Evolutionary conservation across 805 yeast species (phyloP).

Genomic region (Lachancea sp.): DNA sequence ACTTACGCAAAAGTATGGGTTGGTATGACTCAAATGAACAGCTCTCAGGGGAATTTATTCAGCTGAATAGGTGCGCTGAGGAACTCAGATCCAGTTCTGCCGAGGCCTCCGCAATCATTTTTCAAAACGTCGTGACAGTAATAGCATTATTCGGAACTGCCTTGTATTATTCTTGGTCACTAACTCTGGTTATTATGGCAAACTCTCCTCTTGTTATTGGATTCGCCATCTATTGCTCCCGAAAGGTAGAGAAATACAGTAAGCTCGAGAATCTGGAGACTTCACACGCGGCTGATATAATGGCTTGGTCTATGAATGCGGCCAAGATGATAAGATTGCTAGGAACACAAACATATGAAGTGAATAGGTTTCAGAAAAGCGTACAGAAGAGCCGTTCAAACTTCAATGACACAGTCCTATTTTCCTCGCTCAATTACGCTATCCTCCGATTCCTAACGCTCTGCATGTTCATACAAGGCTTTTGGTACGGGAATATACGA

Average conservation of each 20-base stretch:
- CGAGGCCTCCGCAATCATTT: conserved; percentile 53
- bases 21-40: conserved; percentile 61
- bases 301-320: conserved; percentile 66
- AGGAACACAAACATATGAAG: conserved; percentile 51
- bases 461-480: conserved; percentile 81
- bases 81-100: conserved; percentile 63
- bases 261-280: conserved; percentile 50
- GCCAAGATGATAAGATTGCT: conserved; percentile 56
- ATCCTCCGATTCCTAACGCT: conserved; percentile 51
- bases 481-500: conserved; percentile 81
- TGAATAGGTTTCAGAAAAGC: conserved; percentile 33
- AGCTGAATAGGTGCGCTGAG: conserved; percentile 65
- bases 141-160: conserved; percentile 56
- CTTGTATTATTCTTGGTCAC: conserved; percentile 74
- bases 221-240: conserved; percentile 46
- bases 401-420: conserved; percentile 41
- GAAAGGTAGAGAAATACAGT: conserved; percentile 44
- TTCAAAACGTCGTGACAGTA: conserved; percentile 49
- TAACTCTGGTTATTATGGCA: conserved; percentile 72
- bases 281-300: conserved; percentile 48
- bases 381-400: conserved; percentile 32
- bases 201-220: conserved; percentile 61
- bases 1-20: conserved; percentile 38
- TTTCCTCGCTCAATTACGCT: conserved; percentile 49
- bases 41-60: conserved; percentile 58